These are phyloP conservation scores for Chaetomium strumarium DNA, from an alignment of 2,329 filamentous ascomycete species.

Conservation along the genomic window DNA sequence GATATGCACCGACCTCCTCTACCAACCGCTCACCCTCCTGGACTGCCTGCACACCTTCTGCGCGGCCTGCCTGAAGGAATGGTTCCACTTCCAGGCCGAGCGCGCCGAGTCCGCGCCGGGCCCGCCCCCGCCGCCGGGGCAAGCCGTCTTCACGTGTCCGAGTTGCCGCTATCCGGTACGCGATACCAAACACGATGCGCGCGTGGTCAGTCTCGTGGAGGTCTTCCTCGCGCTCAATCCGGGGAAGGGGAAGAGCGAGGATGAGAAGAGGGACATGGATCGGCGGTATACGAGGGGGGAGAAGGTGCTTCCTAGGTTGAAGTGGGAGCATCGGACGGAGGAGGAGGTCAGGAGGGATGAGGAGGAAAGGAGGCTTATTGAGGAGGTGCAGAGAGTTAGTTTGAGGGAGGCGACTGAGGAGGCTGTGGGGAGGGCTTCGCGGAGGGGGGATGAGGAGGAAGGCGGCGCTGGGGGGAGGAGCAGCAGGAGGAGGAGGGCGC, in stretches of 20 bases:
- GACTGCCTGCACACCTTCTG: conserved; percentile 96
- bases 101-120: conserved; percentile 46
- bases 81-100: conserved; percentile 78
- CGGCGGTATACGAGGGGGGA: conserved; percentile 77
- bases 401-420: conserved; percentile 59
- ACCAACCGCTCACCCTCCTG: conserved; percentile 83
- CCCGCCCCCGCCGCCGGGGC: conserved; percentile 41
- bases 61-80: conserved; percentile 90
- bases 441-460: conserved; percentile 32
- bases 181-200: conserved; percentile 84
- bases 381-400: conserved; percentile 68
- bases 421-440: conserved; percentile 26
- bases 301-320: conserved; percentile 63
- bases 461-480: conserved; percentile 26
- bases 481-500: conserved; percentile 26
- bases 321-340: conserved; percentile 46
- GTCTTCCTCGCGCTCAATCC: conserved; percentile 82
- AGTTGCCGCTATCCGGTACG: conserved; percentile 84
- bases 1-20: conserved; percentile 96
- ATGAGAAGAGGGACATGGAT: conserved; percentile 72
- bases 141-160: conserved; percentile 73
- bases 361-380: conserved; percentile 63
- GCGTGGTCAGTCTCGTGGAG: conserved; percentile 81
- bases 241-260: conserved; percentile 58
- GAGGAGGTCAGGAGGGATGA: conserved; percentile 65